Conservation (phyloP, 495 filamentous ascomycete species). For the Poronia punctata region DNA sequence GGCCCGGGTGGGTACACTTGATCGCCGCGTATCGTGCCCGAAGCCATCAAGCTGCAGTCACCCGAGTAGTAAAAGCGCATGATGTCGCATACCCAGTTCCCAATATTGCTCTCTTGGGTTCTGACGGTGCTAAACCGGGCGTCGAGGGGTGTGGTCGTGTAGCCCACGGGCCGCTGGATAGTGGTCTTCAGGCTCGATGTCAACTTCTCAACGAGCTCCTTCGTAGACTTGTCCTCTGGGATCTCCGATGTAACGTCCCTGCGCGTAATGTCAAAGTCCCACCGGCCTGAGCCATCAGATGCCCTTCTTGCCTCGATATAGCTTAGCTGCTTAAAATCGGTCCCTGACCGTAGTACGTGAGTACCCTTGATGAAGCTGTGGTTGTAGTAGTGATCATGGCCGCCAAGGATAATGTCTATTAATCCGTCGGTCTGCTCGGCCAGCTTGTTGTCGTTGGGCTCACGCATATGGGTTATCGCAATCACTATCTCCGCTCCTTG, state of each 20-base stretch:
- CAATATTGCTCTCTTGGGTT: constrained; percentile 68
- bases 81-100: constrained; percentile 85
- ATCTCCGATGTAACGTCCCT: constrained; percentile 64
- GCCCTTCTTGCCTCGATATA: constrained; percentile 70
- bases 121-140: constrained; percentile 79
- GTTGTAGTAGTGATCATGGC: constrained; percentile 83
- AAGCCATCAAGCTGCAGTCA: constrained; percentile 78
- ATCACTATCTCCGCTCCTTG: constrained; percentile 77
- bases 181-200: constrained; percentile 65
- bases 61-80: constrained; percentile 75
- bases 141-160: constrained; percentile 71
- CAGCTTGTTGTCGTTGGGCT: constrained; percentile 79
- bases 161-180: constrained; percentile 76
- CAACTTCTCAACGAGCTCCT: constrained; percentile 55
- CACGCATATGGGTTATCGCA: constrained; percentile 75
- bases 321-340: constrained; percentile 84
- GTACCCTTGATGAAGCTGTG: constrained; percentile 68
- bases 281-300: constrained; percentile 38
- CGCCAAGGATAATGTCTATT: constrained; percentile 79
- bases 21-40: constrained; percentile 84
- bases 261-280: constrained; percentile 73
- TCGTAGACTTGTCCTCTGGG: constrained; percentile 49
- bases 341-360: constrained; percentile 75
- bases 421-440: constrained; percentile 60
- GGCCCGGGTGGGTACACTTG: constrained; percentile 80